Conservation (phyloP, 2,329 filamentous ascomycete species). For the Cytospora piceae region DNA sequence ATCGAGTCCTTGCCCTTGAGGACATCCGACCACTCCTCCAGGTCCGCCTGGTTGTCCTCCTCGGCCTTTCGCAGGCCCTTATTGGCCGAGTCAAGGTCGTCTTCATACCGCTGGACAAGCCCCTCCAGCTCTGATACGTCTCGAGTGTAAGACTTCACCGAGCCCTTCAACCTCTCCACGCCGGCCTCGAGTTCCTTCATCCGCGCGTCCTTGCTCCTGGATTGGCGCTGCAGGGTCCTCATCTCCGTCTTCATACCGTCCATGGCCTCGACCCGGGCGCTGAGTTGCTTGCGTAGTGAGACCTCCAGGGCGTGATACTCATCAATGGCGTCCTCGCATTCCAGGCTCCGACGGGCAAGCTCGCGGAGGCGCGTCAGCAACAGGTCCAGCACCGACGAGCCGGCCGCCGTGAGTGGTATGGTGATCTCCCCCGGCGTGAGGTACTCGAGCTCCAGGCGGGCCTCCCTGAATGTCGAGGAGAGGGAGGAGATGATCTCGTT, state of each 20-base stretch:
- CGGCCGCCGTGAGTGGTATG: slow-evolving; percentile 55
- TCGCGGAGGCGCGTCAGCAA: slow-evolving; percentile 55
- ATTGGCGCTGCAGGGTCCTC: slow-evolving; percentile 35
- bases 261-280: slow-evolving; percentile 55
- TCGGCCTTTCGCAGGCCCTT: slow-evolving; percentile 32
- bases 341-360: slow-evolving; percentile 50
- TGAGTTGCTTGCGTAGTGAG: slow-evolving; percentile 60
- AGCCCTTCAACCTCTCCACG: slow-evolving; percentile 54
- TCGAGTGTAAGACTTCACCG: slow-evolving; percentile 55
- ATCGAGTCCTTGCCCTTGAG: slow-evolving; percentile 43
- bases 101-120: slow-evolving; percentile 54
- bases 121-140: slow-evolving; percentile 59
- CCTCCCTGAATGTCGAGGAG: slow-evolving; percentile 55
- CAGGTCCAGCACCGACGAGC: slow-evolving; percentile 59
- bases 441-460: slow-evolving; percentile 65
- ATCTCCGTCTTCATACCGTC: slow-evolving; percentile 52
- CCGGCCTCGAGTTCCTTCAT: slow-evolving; percentile 54
- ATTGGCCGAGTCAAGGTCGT: slow-evolving; percentile 39
- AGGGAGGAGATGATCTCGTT: slow-evolving; percentile 55
- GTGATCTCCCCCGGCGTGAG: slow-evolving; percentile 62
- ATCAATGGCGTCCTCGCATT: slow-evolving; percentile 59
- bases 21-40: slow-evolving; percentile 41
- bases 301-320: slow-evolving; percentile 62
- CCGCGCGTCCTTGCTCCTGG: slow-evolving; percentile 41
- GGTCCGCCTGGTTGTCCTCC: slow-evolving; percentile 39